These are phyloP conservation scores for Sporisorium iseilematis-ciliati DNA, from an alignment of 1,284 basidiomycete species.

Conservation along the genomic window DNA sequence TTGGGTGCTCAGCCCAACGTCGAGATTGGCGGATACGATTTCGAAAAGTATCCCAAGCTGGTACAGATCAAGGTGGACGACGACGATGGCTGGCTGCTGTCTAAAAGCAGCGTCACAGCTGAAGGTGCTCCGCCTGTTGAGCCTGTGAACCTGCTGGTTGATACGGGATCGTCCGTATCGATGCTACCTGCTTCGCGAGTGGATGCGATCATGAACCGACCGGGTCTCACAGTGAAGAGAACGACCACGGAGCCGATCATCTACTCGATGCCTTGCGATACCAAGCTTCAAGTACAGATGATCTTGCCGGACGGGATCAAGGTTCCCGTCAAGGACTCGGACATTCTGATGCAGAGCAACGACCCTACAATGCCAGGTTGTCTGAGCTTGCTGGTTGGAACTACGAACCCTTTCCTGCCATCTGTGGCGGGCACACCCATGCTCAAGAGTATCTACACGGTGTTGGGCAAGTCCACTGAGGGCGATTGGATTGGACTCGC, in stretches of 20 bases:
- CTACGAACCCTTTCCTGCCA: slow-evolving; percentile 34
- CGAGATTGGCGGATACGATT: slow-evolving; percentile 42
- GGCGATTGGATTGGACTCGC: slow-evolving; percentile 44
- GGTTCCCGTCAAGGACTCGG: slow-evolving; percentile 24
- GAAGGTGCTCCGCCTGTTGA: slow-evolving; percentile 2
- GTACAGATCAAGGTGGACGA: slow-evolving; percentile 15
- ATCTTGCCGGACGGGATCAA: slow-evolving; percentile 29
- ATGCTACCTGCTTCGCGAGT: slow-evolving; percentile 31
- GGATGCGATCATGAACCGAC: slow-evolving; percentile 36
- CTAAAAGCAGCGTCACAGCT: slow-evolving; percentile 19
- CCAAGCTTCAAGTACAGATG: slow-evolving; percentile 31
- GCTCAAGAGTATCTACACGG: slow-evolving; percentile 43
- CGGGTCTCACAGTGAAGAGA: slow-evolving; percentile 21
- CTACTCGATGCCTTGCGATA: slow-evolving; percentile 42
- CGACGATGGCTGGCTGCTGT: slow-evolving; percentile 31
- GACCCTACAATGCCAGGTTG: slow-evolving; percentile 40
- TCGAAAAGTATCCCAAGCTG: slow-evolving; percentile 23
- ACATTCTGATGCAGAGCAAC: slow-evolving; percentile 45
- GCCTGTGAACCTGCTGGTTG: slow-evolving; percentile 26
- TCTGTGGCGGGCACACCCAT: slow-evolving; percentile 35
- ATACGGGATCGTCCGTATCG: slow-evolving; percentile 41
- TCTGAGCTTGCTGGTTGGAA: slow-evolving; percentile 34
- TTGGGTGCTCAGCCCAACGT: slow-evolving; percentile 16
- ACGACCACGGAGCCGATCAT: slow-evolving; percentile 28
- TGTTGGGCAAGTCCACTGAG: slow-evolving; percentile 12